Conservation (phyloP, 352 stramenopile genomes). For the Halophytophthora batemanensis region DNA sequence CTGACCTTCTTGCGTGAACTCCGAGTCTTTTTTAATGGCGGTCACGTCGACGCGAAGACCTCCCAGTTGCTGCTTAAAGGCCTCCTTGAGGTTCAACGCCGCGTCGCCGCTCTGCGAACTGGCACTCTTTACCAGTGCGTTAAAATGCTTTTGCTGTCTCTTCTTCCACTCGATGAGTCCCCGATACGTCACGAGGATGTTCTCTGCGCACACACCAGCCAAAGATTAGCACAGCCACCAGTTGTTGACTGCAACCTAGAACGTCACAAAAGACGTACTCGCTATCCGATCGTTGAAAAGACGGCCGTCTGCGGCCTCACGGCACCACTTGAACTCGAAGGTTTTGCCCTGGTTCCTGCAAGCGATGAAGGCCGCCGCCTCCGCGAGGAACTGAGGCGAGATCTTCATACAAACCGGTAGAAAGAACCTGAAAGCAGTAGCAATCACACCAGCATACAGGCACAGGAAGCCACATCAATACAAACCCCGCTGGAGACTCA, state of each 20-base stretch:
- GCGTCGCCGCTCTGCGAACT: conserved; percentile 25
- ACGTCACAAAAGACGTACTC: conserved; percentile 36
- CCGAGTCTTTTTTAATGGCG: conserved; percentile 46
- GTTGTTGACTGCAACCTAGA: not conserved
- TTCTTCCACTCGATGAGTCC: conserved; percentile 65
- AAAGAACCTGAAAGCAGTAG: conserved; percentile 46
- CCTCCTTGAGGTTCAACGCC: conserved; percentile 33
- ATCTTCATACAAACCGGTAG: conserved; percentile 57
- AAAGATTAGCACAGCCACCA: not conserved
- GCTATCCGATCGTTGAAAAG: conserved; percentile 66
- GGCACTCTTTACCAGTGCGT: conserved; percentile 38
- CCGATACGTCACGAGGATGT: conserved; percentile 62
- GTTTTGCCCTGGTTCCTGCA: conserved; percentile 69
- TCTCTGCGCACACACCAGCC: conserved; percentile 29
- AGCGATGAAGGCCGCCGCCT: conserved; percentile 75
- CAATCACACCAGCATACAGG: not conserved
- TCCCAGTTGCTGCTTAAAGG: conserved; percentile 54
- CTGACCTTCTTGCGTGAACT: conserved; percentile 66
- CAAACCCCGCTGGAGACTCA: conserved; percentile 2
- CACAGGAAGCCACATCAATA: not conserved
- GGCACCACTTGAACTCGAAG: conserved; percentile 83
- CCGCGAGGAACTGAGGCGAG: conserved; percentile 52
- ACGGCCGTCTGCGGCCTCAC: conserved; percentile 36
- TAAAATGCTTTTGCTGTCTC: conserved; percentile 56
- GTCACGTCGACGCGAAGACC: conserved; percentile 65